Base-by-base conservation (phyloP, 192 early-diverging fungal species). In the Spizellomyces sp. region DNA sequence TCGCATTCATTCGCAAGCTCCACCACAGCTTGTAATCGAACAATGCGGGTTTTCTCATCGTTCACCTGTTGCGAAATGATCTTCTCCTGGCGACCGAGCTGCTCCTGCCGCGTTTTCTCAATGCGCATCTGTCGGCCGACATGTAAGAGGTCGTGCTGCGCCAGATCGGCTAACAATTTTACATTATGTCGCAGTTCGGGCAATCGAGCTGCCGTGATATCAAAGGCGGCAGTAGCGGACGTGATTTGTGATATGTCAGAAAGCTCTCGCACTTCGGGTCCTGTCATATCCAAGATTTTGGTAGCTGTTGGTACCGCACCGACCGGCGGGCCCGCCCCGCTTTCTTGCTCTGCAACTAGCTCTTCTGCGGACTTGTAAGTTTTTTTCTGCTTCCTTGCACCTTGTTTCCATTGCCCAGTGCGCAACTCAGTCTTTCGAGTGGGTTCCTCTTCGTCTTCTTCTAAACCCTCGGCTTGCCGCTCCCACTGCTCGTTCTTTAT, bases 201-300 rank as follows among this genome's bases (percentile, higher is more conserved):
- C 21, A 95, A 70, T 14, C 86, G 84, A 46, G 81, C 74, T 8
- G 86, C 80, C 0, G 84, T 68, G 45, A 89, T 83, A 62, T 80
- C 77, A 8, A 82, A 61, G 0, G 80, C 66, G 7, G 77, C 71
- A 46, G 64, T 63, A 21, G 71, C 46, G 4, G 19, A 41, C 6
- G 79, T 70, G 0, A 82, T 77, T 12, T 81, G 77, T 72, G 75
- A 45, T 54, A 80, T 68, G 50, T 78, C 58, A 4, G 58, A 22
- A 44, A 82, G 64, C 47, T 76, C 74, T 48, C 80, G 73, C 60
- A 82, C 86, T 47, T 88, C 82, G 52, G 83, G 82, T 12, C 91
- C 91, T 0, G 91, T 93, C 92, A 95, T 92, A 76, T 95, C 94
- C 46, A 93, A 76, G 62, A 95, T 91, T 73, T 93, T 95, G 69